Evolutionary conservation across 768 basidiomycete genomes (phyloP), one percentile per base, ranked within the genome.

Genomic region (Boletus rubroflammeus): DNA sequence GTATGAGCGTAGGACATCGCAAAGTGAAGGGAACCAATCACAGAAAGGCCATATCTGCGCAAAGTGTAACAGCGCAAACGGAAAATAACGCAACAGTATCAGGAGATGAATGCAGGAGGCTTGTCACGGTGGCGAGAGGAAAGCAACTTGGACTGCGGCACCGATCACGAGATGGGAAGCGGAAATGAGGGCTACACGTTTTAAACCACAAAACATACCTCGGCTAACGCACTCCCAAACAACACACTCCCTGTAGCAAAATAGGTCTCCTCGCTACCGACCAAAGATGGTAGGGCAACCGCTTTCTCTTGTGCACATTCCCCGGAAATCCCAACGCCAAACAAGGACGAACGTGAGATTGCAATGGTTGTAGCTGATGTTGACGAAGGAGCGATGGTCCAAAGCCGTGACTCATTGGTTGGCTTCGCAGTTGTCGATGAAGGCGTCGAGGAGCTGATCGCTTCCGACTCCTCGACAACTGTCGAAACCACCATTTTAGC

Each of bases 241-340:
- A 85, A 66, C 11, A 76, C 62, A 67, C 80, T 83, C 40, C 61
- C 60, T 13, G 73, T 56, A 23, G 77, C 66, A 3, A 70, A 60
- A 43, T 55, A 58, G 13, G 41, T 7, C n/a, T 13, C 34, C 25
- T 21, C 34, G 29, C 29, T 43, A 42, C n/a, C 3, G 11, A 42
- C 34, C 21, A 21, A 48, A 31, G 53, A 46, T n/a, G 36, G 19
- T 3, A 8, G 21, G 11, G 28, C 23, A 9, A n/a, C 51, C 29
- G 31, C 59, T 36, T 47, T 50, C 36, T 44, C 35, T n/a, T 38
- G 50, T n/a, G 21, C 19, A 43, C 6, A 23, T 38, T 48, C 53
- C 6, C 25, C 40, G 6, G 54, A 50, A 35, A 53, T 62, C 25
- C 31, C 59, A 29, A 15, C 25, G 39, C 57, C 61, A 57, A 63